Conservation (phyloP, 352 stramenopile genomes). For the Globisporangium megalacanthum region DNA sequence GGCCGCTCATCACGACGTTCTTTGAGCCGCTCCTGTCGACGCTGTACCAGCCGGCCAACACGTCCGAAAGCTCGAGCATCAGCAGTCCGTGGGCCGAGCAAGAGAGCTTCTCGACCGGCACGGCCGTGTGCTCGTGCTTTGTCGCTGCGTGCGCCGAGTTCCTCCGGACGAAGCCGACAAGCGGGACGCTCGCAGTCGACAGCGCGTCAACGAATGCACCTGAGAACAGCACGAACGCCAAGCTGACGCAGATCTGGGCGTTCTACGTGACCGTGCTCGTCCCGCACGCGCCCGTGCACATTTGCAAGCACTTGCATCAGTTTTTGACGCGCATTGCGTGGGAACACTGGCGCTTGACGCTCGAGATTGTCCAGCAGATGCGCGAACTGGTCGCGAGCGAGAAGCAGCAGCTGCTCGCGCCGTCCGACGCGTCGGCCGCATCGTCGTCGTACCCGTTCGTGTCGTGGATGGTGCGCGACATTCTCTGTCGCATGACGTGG, state of each 20-base stretch:
- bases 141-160: constrained; percentile 72
- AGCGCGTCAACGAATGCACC: background rate
- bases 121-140: constrained; percentile 74
- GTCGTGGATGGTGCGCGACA: constrained; percentile 79
- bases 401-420: constrained; percentile 38
- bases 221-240: constrained; percentile 21
- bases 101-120: constrained; percentile 67
- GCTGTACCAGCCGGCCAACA: constrained; percentile 70
- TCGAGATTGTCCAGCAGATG: constrained; percentile 84
- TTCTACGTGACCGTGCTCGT: constrained; percentile 77
- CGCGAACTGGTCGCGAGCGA: constrained; percentile 62
- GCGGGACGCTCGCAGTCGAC: background rate
- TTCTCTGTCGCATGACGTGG: constrained; percentile 77
- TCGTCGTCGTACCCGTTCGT: constrained; percentile 74
- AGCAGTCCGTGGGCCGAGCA: constrained; percentile 65
- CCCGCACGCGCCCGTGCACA: constrained; percentile 61
- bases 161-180: constrained; percentile 29
- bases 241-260: constrained; percentile 74
- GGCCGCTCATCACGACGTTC: constrained; percentile 58
- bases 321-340: constrained; percentile 76
- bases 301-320: constrained; percentile 80
- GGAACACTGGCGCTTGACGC: constrained; percentile 79
- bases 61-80: constrained; percentile 60
- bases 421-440: constrained; percentile 18
- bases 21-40: constrained; percentile 80